Conservation (phyloP, 208 protist species). For the Plasmodiophora brassicae region DNA sequence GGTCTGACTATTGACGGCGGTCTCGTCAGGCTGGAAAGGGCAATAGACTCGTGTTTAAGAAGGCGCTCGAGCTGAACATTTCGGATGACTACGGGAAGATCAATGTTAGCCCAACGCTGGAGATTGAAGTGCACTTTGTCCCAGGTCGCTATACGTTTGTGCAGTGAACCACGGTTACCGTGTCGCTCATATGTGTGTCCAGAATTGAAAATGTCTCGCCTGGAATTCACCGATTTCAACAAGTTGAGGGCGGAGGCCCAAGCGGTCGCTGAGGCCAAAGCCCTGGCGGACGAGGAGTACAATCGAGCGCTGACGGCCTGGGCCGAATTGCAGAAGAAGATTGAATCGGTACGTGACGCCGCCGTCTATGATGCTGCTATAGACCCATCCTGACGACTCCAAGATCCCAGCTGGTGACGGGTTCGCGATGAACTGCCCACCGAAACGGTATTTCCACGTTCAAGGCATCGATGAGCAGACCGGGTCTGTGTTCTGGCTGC, state of each 20-base stretch:
- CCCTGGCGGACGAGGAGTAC: neutral
- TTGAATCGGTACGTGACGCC: neutral
- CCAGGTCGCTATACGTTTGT: neutral
- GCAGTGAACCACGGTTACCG: neutral
- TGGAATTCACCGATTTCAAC: neutral
- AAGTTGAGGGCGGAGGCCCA: neutral
- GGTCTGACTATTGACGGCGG: neutral
- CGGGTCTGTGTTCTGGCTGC: neutral
- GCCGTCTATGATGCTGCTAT: too few species aligned
- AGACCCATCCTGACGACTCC: too few species aligned
- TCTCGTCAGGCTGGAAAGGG: neutral
- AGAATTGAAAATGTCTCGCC: neutral
- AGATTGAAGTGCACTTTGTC: neutral
- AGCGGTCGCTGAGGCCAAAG: neutral
- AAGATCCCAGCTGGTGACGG: too few species aligned
- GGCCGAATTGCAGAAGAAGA: neutral
- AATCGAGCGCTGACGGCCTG: neutral
- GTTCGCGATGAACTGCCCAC: too few species aligned
- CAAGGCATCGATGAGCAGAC: conserved; percentile 28
- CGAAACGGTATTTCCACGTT: conserved; percentile 17
- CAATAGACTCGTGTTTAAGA: neutral
- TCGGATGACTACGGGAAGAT: neutral
- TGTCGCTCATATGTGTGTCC: too few species aligned
- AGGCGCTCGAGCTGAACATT: neutral
- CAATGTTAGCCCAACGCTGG: neutral